These are phyloP conservation scores for Yamadazyma nakazawae DNA, from an alignment of 805 yeast species.

Conservation along the genomic window DNA sequence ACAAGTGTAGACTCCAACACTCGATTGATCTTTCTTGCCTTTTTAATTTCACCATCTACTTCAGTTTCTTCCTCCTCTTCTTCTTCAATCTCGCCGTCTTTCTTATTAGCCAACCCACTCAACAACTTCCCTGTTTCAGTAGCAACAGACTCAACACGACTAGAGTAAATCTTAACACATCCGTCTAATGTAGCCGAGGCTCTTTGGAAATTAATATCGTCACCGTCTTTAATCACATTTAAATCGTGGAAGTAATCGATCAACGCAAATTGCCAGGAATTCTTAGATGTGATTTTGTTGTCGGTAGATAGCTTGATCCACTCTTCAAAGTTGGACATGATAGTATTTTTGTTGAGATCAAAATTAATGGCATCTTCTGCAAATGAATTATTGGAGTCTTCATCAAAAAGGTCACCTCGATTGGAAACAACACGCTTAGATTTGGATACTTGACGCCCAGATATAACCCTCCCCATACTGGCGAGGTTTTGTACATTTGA, in stretches of 20 bases:
- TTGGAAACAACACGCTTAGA: constrained; percentile 16
- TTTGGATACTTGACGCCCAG: constrained; percentile 20
- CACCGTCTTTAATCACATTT: constrained; percentile 44
- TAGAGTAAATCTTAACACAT: constrained; percentile 87
- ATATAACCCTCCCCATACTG: constrained; percentile 26
- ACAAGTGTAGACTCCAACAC: constrained; percentile 48
- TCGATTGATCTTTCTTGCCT: constrained; percentile 28
- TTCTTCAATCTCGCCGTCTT: constrained; percentile 24
- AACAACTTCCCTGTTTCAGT: constrained; percentile 83
- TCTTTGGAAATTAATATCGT: constrained; percentile 73
- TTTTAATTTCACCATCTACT: constrained; percentile 17
- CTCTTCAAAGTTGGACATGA: constrained; percentile 44
- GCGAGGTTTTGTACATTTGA: constrained; percentile 25
- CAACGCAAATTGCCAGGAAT: constrained; percentile 49
- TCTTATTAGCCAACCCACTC: constrained; percentile 60
- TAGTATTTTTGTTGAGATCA: constrained; percentile 41
- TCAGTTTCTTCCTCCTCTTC: constrained; percentile 21
- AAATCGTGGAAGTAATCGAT: constrained; percentile 54
- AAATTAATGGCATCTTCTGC: constrained; percentile 41
- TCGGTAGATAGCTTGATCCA: constrained; percentile 49
- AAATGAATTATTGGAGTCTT: constrained; percentile 21
- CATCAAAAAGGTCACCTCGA: constrained; percentile 18
- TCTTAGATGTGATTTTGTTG: constrained; percentile 46
- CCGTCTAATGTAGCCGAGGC: constrained; percentile 93
- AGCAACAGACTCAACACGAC: constrained; percentile 88